Evolutionary conservation across 2,329 filamentous ascomycete genomes (phyloP).

Genomic region (Colletotrichum magnum): DNA sequence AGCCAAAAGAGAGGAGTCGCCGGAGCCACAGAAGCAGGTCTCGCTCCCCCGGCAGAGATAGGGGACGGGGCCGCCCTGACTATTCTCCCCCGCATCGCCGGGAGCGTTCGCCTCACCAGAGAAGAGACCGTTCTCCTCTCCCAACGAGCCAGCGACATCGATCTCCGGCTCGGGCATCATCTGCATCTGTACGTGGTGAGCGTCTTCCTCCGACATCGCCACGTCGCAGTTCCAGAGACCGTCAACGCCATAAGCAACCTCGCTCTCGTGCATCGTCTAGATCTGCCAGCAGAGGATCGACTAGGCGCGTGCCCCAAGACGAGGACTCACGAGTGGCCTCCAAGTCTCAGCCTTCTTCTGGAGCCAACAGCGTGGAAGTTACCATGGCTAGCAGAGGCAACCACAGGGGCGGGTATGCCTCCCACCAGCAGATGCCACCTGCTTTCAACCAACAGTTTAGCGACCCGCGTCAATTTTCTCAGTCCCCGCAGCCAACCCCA

Average conservation of each 20-base stretch:
- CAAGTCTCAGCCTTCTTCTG: slow-evolving; percentile 46
- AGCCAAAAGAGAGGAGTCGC: slow-evolving; percentile 29
- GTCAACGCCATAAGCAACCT: slow-evolving; percentile 18
- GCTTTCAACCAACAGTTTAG: slow-evolving; percentile 53
- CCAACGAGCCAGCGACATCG: slow-evolving; percentile 19
- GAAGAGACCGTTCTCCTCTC: slow-evolving; percentile 35
- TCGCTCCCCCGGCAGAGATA: slow-evolving; percentile 34
- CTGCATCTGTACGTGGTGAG: slow-evolving; percentile 19
- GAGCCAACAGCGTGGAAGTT: slow-evolving; percentile 52
- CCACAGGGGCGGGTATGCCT: slow-evolving; percentile 48
- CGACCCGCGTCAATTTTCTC: slow-evolving; percentile 61
- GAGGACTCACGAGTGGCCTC: slow-evolving; percentile 28
- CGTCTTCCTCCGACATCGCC: slow-evolving; percentile 30
- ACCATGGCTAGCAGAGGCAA: slow-evolving; percentile 52
- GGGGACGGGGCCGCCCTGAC: slow-evolving; percentile 24
- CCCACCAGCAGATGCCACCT: slow-evolving; percentile 52
- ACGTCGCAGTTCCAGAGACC: slow-evolving; percentile 31
- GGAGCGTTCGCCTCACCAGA: slow-evolving; percentile 29
- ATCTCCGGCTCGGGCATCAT: slow-evolving; percentile 24
- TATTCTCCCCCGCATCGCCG: slow-evolving; percentile 27
- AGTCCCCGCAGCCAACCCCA: slow-evolving; percentile 71
- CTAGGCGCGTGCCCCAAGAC: slow-evolving; percentile 24
- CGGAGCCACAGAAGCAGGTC: slow-evolving; percentile 39
- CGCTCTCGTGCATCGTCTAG: slow-evolving; percentile 34
- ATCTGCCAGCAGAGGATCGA: slow-evolving; percentile 40